Evolutionary conservation across 371 early-diverging fungal species (phyloP).

Genomic region (Modicella reniformis): DNA sequence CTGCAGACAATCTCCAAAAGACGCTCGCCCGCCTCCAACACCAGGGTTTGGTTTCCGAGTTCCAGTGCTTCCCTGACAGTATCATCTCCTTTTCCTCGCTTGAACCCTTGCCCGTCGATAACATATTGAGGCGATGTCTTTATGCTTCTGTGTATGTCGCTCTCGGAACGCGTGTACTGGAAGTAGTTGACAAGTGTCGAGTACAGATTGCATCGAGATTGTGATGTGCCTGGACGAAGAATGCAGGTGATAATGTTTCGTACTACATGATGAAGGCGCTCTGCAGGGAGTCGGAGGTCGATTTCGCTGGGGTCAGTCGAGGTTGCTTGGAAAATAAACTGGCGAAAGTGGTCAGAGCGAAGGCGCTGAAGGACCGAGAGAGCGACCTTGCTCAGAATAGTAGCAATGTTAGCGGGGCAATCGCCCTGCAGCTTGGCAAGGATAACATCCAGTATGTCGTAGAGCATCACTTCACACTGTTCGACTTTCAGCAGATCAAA

Average conservation of each 20-base stretch:
- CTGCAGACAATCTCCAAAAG: slow-evolving; percentile 76
- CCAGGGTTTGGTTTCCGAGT: slow-evolving; percentile 54
- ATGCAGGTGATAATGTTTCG: slow-evolving; percentile 72
- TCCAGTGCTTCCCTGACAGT: slow-evolving; percentile 39
- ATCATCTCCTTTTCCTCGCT: slow-evolving; percentile 11
- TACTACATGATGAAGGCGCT: slow-evolving; percentile 65
- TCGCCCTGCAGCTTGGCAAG: slow-evolving; percentile 68
- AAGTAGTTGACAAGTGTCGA: slow-evolving; percentile 78
- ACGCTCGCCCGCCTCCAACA: slow-evolving; percentile 67
- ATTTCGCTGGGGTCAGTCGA: slow-evolving; percentile 48
- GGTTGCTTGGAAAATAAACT: slow-evolving; percentile 54
- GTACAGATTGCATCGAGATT: slow-evolving; percentile 86
- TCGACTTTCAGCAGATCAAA: slow-evolving; percentile 70
- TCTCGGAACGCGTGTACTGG: slow-evolving; percentile 60
- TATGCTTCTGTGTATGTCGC: slow-evolving; percentile 23
- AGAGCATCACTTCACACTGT: slow-evolving; percentile 67
- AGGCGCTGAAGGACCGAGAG: slow-evolving; percentile 64
- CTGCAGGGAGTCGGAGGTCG: slow-evolving; percentile 61
- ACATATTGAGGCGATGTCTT: slow-evolving; percentile 8
- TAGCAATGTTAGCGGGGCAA: slow-evolving; percentile 62
- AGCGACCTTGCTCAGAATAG: slow-evolving; percentile 70
- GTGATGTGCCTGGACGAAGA: slow-evolving; percentile 65
- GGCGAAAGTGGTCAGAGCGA: slow-evolving; percentile 56
- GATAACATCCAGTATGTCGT: slow-evolving; percentile 68
- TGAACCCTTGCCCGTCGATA: slow-evolving; percentile 16